Percentiles rank a stretch among this genome's conserved stretches.
Evolutionary conservation across 139 green algal genomes (phyloP).

Genomic region (Marvania coccoides): DNA sequence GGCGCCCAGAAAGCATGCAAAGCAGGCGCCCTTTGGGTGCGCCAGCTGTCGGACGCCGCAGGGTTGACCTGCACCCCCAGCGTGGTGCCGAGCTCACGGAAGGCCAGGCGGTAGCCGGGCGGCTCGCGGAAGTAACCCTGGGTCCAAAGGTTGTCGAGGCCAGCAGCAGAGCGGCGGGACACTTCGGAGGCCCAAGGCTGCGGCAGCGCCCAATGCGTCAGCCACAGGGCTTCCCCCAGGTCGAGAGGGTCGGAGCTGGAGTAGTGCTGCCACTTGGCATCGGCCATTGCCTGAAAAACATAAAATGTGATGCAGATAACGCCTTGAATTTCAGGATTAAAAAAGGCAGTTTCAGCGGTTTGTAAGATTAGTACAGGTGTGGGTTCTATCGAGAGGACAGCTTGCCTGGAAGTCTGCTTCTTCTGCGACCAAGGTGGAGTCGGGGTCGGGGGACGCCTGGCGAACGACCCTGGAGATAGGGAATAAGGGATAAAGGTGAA

Average conservation of each 20-base stretch:
- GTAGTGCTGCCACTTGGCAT: constrained; percentile 4
- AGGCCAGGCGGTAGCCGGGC: constrained; percentile 24
- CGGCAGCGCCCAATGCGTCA: constrained; percentile 28
- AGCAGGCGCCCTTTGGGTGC: background rate
- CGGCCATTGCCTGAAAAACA: background rate
- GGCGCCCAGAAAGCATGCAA: constrained; percentile 23
- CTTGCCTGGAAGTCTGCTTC: too few relatives aligned
- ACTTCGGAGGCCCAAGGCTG: background rate
- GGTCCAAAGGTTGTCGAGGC: constrained; percentile 24
- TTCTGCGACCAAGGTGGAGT: too few relatives aligned
- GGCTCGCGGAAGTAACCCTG: constrained; percentile 15
- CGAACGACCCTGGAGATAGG: too few relatives aligned
- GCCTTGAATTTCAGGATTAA: too few relatives aligned
- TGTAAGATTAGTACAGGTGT: too few relatives aligned
- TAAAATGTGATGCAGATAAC: too few relatives aligned
- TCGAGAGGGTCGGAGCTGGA: constrained; percentile 28
- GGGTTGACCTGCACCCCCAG: constrained; percentile 32
- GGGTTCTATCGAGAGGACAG: too few relatives aligned
- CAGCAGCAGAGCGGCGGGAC: background rate
- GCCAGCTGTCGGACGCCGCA: background rate
- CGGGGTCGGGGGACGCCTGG: too few relatives aligned
- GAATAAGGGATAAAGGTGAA: too few relatives aligned
- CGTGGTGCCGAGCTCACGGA: constrained; percentile 46
- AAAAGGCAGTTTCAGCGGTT: too few relatives aligned
- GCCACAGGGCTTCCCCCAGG: constrained; percentile 43